These are phyloP conservation scores for Furcasterigmium furcatum DNA, from an alignment of 2,329 filamentous ascomycete species.

Conservation along the genomic window DNA sequence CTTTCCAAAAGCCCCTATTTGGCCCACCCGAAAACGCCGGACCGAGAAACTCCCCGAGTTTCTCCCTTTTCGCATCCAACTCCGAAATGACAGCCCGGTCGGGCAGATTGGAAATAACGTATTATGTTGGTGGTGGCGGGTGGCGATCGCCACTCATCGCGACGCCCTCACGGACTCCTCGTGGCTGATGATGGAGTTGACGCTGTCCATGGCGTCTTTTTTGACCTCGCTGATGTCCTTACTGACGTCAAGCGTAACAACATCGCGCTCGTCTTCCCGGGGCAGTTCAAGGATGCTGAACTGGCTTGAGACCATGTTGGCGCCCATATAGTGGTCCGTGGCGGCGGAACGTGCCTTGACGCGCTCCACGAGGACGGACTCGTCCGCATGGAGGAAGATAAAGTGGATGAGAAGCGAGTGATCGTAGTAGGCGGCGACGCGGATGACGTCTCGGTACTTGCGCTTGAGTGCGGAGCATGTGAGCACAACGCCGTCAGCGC, in stretches of 20 bases:
- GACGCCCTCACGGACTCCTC: no score
- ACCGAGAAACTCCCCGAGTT: not conserved
- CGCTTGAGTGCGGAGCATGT: constrained; percentile 96
- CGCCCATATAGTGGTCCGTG: constrained; percentile 94
- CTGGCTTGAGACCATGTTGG: constrained; percentile 91
- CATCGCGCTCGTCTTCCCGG: constrained; percentile 64
- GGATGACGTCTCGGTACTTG: constrained; percentile 92
- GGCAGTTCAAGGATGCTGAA: constrained; percentile 86
- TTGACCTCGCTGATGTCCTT: constrained; percentile 56
- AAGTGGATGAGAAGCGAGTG: constrained; percentile 81
- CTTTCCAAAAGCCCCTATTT: not conserved
- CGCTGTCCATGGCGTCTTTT: constrained; percentile 53
- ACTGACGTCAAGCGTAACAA: constrained; percentile 68
- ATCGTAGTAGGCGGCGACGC: constrained; percentile 74
- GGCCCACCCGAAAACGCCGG: not conserved
- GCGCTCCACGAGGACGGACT: constrained; percentile 71
- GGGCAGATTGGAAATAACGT: no score
- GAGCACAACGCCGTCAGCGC: constrained; percentile 76
- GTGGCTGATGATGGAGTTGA: constrained; percentile 46
- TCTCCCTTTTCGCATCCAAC: not conserved
- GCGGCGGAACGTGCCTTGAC: constrained; percentile 57
- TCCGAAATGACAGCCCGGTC: no score
- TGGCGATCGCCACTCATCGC: no score
- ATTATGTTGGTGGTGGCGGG: no score
- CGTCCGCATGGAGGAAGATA: constrained; percentile 79